Percentiles rank a stretch among this genome's conserved stretches.
Conservation (phyloP, 768 basidiomycete genomes). For the Leccinum olivaceopallidum region DNA sequence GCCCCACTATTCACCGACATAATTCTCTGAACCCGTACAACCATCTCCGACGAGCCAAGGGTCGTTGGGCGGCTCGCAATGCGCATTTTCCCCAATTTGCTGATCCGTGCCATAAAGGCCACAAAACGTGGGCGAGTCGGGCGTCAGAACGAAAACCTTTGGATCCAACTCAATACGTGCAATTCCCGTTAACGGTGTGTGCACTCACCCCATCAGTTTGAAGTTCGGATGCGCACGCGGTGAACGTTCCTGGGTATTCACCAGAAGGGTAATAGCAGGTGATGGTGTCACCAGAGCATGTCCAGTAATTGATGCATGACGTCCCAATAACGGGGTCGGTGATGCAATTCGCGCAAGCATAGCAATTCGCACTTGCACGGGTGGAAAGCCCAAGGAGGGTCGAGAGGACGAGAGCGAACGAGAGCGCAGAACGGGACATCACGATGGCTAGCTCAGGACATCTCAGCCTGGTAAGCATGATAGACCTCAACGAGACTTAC, state of each 20-base stretch:
- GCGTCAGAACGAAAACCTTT: neutral
- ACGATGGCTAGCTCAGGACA: no score
- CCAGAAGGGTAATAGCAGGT: slow-evolving; percentile 10
- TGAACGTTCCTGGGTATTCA: neutral
- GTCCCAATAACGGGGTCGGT: neutral
- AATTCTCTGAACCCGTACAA: no score
- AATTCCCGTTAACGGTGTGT: neutral
- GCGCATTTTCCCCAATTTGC: neutral
- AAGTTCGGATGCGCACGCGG: slow-evolving; percentile 1
- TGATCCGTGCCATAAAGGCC: neutral
- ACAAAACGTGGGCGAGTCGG: slow-evolving; percentile 1
- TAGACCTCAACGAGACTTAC: neutral
- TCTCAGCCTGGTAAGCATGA: no score
- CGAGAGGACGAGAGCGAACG: neutral
- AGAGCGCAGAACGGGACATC: neutral
- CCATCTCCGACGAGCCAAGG: neutral
- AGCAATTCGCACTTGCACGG: neutral
- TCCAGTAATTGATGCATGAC: slow-evolving; percentile 11
- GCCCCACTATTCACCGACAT: neutral
- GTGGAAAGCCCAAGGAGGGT: slow-evolving; percentile 5
- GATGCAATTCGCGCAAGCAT: slow-evolving; percentile 6
- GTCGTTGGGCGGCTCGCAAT: slow-evolving; percentile 2
- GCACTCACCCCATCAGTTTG: neutral
- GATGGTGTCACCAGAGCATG: slow-evolving; percentile 1
- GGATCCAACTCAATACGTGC: neutral